Evolutionary conservation across 164 flowering plant genomes (phyloP).

Genomic region (Saururus chinensis): DNA sequence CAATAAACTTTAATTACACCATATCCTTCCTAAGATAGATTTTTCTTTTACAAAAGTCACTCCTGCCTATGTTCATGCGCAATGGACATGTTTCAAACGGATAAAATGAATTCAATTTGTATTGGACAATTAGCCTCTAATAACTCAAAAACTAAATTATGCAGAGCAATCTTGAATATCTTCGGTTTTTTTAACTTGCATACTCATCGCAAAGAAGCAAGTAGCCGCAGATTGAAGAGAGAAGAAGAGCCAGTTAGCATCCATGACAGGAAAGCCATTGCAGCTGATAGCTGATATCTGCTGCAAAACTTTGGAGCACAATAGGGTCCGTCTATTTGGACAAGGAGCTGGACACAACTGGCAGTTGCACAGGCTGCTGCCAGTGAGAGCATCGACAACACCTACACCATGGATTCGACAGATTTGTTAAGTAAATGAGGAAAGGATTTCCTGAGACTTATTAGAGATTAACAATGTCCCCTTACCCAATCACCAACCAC

Average conservation of each 20-base stretch:
- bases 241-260: conserved; percentile 42
- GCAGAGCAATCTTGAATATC: too few species aligned
- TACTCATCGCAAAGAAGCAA: conserved; percentile 32
- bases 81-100: too few species aligned
- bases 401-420: conserved; percentile 19
- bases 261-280: conserved; percentile 77
- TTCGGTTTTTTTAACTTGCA: neutral
- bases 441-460: neutral
- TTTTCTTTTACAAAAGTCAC: too few species aligned
- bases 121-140: too few species aligned
- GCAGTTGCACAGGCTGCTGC: conserved; percentile 66
- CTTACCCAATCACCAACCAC: conserved; percentile 68
- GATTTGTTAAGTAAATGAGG: neutral
- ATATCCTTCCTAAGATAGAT: too few species aligned
- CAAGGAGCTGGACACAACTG: conserved; percentile 44
- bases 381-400: conserved; percentile 48
- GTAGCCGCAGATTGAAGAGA: conserved; percentile 63
- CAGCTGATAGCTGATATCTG: conserved; percentile 61
- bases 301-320: conserved; percentile 44
- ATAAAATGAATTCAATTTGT: too few species aligned
- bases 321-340: conserved; percentile 16
- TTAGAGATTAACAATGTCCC: neutral
- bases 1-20: too few species aligned
- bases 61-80: too few species aligned
- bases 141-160: too few species aligned